Evolutionary conservation across 768 basidiomycete genomes (phyloP).

Genomic region (Leccinum pellstonianum): DNA sequence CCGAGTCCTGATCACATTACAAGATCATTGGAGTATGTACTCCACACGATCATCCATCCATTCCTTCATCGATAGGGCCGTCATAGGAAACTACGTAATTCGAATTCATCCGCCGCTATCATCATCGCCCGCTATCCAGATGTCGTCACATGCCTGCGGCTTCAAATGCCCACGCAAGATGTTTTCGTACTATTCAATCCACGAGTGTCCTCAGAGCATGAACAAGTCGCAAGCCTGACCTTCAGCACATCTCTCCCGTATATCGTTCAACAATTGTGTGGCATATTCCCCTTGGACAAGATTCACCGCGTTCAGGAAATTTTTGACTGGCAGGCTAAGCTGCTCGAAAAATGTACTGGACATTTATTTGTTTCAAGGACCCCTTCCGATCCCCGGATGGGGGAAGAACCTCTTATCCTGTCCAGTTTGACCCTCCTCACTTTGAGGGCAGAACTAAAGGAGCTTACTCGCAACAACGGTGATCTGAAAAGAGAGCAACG

Average conservation of each 20-base stretch:
- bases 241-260: conserved; percentile 44
- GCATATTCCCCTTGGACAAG: conserved; percentile 45
- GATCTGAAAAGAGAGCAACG: conserved; percentile 20
- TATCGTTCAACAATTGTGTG: conserved; percentile 41
- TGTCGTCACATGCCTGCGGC: conserved; percentile 49
- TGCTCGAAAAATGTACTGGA: conserved; percentile 52
- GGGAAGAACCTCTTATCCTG: conserved; percentile 40
- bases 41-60: background rate
- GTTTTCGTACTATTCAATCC: conserved; percentile 64
- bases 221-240: conserved; percentile 52
- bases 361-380: conserved; percentile 48
- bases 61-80: conserved; percentile 2
- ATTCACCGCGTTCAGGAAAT: conserved; percentile 34
- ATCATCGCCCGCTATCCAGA: conserved; percentile 62
- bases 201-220: conserved; percentile 49
- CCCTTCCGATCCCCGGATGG: conserved; percentile 12
- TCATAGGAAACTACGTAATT: conserved; percentile 24
- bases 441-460: conserved; percentile 40
- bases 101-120: conserved; percentile 29
- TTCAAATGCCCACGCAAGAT: conserved; percentile 23
- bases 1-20: conserved; percentile 36
- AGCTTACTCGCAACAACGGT: conserved; percentile 34
- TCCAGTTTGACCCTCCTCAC: conserved; percentile 50
- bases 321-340: conserved; percentile 54
- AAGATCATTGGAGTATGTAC: conserved; percentile 20